phyloP scores from a whole-genome alignment of 2,329 filamentous ascomycete genomes.

The Chrysoporthe cubensis region DNA sequence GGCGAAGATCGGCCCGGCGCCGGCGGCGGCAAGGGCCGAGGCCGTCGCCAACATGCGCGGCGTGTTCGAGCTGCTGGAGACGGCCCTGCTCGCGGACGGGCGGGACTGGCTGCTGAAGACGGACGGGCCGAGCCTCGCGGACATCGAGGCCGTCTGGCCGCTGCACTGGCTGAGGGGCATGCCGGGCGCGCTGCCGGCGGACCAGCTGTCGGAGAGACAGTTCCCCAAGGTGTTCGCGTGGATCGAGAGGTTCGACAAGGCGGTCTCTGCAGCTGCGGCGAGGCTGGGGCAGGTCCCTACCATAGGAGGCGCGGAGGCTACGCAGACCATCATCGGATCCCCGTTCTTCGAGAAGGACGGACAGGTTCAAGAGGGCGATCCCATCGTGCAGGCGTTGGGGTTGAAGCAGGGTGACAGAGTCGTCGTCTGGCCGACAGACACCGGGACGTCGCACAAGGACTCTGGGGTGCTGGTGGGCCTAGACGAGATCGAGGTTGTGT shows the following conservation, averaged over 20 bases:
- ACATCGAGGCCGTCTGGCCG: conserved; percentile 71
- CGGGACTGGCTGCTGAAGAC: conserved; percentile 65
- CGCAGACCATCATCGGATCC: conserved; percentile 48
- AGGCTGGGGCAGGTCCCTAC: conserved; percentile 41
- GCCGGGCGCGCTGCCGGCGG: conserved; percentile 56
- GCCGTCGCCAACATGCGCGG: conserved; percentile 58
- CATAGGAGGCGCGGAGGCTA: conserved; percentile 59
- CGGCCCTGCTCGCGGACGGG: conserved; percentile 66
- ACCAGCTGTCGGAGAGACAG: conserved; percentile 52
- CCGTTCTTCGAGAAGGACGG: conserved; percentile 50
- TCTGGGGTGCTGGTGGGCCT: conserved; percentile 58
- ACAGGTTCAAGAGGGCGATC: conserved; percentile 54
- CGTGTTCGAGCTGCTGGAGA: conserved; percentile 63
- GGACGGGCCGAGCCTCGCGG: conserved; percentile 59
- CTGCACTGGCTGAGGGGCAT: conserved; percentile 67
- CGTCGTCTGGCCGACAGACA: conserved; percentile 65
- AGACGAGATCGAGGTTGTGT: conserved; percentile 58
- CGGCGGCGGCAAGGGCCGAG: conserved; percentile 48
- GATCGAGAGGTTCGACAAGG: conserved; percentile 63
- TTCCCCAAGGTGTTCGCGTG: conserved; percentile 68
- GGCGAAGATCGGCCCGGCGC: conserved; percentile 33
- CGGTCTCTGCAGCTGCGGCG: conserved; percentile 47
- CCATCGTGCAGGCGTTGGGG: conserved; percentile 46
- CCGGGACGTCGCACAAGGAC: conserved; percentile 63
- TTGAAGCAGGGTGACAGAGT: conserved; percentile 59